Evolutionary conservation across 331 rosid genomes (phyloP), one percentile per base, ranked within the genome.

Genomic region (Erythrophleum ivorense): DNA sequence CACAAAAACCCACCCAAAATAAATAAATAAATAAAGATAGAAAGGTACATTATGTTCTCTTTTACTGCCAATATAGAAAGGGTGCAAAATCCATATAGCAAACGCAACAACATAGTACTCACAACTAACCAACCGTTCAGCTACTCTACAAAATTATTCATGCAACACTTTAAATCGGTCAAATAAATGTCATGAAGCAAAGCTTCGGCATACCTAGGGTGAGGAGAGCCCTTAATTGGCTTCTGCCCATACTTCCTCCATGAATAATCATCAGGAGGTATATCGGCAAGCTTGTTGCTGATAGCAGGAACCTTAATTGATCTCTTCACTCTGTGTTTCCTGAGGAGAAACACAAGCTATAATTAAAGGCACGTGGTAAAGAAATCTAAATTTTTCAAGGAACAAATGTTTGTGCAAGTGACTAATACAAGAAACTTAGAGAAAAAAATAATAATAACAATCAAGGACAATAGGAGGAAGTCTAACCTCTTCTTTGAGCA

Each of bases 231-330:
- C 91, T 94, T 94, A 87, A 94, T 94, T 45, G 98, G 97, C 94
- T 94, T 94, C 94, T 94, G 98, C 33, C 98, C 98, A 21, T 94
- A 94, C 80, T 94, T 94, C 89, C 98, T 90, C 98, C 98, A 94
- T 62, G 98, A 91, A 84, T 89, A 94, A 88, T 91, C 97, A 86
- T 94, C 98, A 3, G 97, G 89, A 71, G 98, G 98, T 54, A 94
- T 94, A 90, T 94, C 98, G 1, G 98, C 97, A 71, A 94, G 95
- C 84, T 91, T 91, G 95, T 89, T 90, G 82, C 98, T 94, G 63
- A 91, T 89, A 38, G 98, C 98, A 66, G 97, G 95, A 60, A 94
- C 98, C 86, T 90, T 94, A 50, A 94, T 91, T 67, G 97, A 94
- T 84, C 97, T 88, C 75, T 94, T 94, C 84, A 94, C 94, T 82